These are phyloP conservation scores for Tephrocybe rancida DNA, from an alignment of 768 basidiomycete genomes.

Conservation along the genomic window DNA sequence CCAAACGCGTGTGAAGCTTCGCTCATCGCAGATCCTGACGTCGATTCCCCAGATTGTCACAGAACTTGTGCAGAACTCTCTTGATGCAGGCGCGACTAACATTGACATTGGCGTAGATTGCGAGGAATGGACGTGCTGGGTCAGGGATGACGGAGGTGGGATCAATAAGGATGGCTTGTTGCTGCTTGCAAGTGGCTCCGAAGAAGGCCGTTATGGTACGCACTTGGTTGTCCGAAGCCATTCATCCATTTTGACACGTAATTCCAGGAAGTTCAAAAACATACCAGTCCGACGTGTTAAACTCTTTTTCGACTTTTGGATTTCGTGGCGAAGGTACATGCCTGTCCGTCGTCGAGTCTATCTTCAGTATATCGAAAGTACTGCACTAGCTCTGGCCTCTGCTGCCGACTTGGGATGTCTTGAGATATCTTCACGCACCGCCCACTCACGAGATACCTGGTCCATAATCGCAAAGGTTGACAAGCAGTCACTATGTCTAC, in stretches of 20 bases:
- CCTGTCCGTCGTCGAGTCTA: not conserved
- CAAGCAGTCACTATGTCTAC: not conserved
- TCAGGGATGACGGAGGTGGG: conserved; percentile 84
- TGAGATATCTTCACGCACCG: conserved; percentile 82
- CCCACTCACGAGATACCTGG: conserved; percentile 64
- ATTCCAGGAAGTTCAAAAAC: conserved; percentile 73
- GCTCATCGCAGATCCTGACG: conserved; percentile 84
- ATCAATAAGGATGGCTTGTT: conserved; percentile 64
- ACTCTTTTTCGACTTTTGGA: conserved; percentile 70
- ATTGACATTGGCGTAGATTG: conserved; percentile 77
- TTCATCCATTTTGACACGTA: no score
- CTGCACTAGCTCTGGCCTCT: conserved; percentile 73
- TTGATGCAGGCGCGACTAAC: conserved; percentile 75
- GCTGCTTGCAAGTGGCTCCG: conserved; percentile 50
- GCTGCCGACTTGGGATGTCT: conserved; percentile 77
- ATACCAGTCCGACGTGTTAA: conserved; percentile 51
- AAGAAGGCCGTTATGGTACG: conserved; percentile 71
- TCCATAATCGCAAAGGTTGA: conserved; percentile 78
- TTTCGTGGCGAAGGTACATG: conserved; percentile 89
- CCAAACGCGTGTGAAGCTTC: conserved; percentile 68
- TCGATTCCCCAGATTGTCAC: conserved; percentile 78
- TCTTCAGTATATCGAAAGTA: not conserved
- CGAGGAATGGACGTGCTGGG: conserved; percentile 81
- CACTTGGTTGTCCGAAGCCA: not conserved
- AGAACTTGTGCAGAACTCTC: conserved; percentile 87